phyloP scores from a whole-genome alignment of 768 basidiomycete species.

The Favolaschia claudopus region DNA sequence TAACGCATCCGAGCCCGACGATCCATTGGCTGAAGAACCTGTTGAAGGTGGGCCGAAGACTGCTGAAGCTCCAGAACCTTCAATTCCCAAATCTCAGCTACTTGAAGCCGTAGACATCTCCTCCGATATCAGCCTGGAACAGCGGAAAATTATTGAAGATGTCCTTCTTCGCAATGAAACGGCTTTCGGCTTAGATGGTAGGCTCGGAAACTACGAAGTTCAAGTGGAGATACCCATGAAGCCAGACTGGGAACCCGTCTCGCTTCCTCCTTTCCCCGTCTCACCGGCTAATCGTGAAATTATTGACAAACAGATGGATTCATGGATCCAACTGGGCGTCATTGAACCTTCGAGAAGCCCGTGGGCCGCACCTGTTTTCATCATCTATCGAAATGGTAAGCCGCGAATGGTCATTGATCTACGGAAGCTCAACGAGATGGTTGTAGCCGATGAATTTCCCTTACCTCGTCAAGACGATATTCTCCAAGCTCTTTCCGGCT shows the following conservation, averaged over 20 bases:
- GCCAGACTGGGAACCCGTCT: constrained; percentile 33
- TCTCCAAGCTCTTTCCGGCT: constrained; percentile 37
- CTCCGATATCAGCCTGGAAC: no score
- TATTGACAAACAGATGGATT: constrained; percentile 33
- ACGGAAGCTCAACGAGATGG: constrained; percentile 26
- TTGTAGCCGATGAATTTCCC: no score
- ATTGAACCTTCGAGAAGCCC: constrained; percentile 50
- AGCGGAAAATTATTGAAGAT: constrained; percentile 33
- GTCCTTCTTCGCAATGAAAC: constrained; percentile 38
- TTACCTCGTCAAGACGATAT: constrained; percentile 30
- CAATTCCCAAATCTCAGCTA: constrained; percentile 33
- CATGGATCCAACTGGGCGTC: constrained; percentile 41
- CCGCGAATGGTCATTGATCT: constrained; percentile 44
- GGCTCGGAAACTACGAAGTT: constrained; percentile 32
- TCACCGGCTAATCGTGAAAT: no score
- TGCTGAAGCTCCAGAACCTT: no score
- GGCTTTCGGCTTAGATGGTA: constrained; percentile 37
- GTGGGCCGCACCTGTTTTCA: no score
- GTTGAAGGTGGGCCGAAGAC: no score
- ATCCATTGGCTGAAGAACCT: no score
- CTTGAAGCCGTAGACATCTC: constrained; percentile 48
- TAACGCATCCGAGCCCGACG: no score
- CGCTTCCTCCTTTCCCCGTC: constrained; percentile 28
- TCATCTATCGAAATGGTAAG: constrained; percentile 47
- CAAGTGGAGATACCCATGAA: no score